phyloP scores from a whole-genome alignment of 2,329 filamentous ascomycete species.

The Phaeosphaeriaceae sp. region DNA sequence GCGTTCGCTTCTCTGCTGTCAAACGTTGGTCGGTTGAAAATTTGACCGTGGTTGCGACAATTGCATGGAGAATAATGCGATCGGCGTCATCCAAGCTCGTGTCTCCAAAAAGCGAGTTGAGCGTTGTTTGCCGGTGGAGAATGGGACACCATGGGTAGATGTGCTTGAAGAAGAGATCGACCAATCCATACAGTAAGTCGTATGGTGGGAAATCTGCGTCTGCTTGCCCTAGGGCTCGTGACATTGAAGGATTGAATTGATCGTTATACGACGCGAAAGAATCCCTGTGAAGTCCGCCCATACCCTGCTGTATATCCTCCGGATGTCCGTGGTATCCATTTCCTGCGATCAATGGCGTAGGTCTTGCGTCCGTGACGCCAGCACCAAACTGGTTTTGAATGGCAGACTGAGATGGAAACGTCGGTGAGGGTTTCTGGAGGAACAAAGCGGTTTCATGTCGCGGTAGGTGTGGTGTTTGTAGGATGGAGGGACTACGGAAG shows the following conservation, averaged over 20 bases:
- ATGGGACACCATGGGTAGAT: constrained; percentile 80
- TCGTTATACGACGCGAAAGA: constrained; percentile 38
- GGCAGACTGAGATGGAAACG: constrained; percentile 42
- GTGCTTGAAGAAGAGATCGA: constrained; percentile 69
- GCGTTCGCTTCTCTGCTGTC: constrained; percentile 72
- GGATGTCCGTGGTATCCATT: constrained; percentile 38
- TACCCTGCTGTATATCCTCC: constrained; percentile 31
- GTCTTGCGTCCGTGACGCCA: constrained; percentile 48
- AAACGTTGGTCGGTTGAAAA: constrained; percentile 80
- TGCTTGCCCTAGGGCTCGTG: constrained; percentile 32
- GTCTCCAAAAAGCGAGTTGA: constrained; percentile 80
- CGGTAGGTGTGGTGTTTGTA: constrained; percentile 51
- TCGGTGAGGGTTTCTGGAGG: constrained; percentile 51
- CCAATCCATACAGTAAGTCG: constrained; percentile 65
- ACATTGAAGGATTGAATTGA: constrained; percentile 37
- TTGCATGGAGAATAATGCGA: constrained; percentile 81
- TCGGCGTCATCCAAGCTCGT: constrained; percentile 78
- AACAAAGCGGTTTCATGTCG: constrained; percentile 55
- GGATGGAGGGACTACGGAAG: constrained; percentile 44
- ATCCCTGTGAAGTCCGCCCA: constrained; percentile 37
- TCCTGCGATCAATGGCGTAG: constrained; percentile 26
- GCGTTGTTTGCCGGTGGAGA: constrained; percentile 79
- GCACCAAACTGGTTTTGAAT: constrained; percentile 40
- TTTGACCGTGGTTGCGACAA: constrained; percentile 84
- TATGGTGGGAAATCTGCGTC: constrained; percentile 63